Conservation (phyloP, 1,284 basidiomycete genomes). For the Hymenochaete sp. region DNA sequence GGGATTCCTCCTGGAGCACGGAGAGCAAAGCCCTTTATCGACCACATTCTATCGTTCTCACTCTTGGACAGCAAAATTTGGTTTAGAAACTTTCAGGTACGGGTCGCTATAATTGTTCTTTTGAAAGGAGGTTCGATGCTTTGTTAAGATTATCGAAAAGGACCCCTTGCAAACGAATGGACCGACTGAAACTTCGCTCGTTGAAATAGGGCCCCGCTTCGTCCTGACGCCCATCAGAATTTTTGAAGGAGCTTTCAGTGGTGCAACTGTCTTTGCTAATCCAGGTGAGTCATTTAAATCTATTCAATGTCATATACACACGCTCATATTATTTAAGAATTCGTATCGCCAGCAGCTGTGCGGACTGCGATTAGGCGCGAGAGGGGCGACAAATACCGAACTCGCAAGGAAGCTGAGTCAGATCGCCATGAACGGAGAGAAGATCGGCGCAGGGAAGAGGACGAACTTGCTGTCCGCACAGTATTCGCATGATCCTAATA, state of each 20-base stretch:
- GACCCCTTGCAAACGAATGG: conserved; percentile 69
- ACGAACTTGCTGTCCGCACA: conserved; percentile 77
- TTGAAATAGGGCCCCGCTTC: conserved; percentile 96
- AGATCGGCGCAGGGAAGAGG: conserved; percentile 59
- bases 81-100: conserved; percentile 98
- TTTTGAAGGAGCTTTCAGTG: conserved; percentile 95
- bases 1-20: conserved; percentile 86
- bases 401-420: conserved; percentile 70
- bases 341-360: conserved; percentile 79
- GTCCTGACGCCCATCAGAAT: conserved; percentile 97
- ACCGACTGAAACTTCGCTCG: conserved; percentile 68
- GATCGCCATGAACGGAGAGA: conserved; percentile 63
- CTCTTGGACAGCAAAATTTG: conserved; percentile 95
- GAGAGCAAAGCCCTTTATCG: conserved; percentile 93
- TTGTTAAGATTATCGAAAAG: conserved; percentile 63
- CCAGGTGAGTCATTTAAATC: conserved; percentile 50
- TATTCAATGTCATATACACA: background rate
- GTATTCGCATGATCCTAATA: conserved; percentile 73
- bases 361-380: conserved; percentile 65
- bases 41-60: conserved; percentile 95
- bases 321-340: conserved; percentile 54
- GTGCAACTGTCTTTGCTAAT: conserved; percentile 94
- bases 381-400: conserved; percentile 74
- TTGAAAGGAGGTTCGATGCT: background rate
- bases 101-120: conserved; percentile 18